Base-by-base conservation (phyloP, 495 filamentous ascomycete species). In the Daldinia caldariorum region DNA sequence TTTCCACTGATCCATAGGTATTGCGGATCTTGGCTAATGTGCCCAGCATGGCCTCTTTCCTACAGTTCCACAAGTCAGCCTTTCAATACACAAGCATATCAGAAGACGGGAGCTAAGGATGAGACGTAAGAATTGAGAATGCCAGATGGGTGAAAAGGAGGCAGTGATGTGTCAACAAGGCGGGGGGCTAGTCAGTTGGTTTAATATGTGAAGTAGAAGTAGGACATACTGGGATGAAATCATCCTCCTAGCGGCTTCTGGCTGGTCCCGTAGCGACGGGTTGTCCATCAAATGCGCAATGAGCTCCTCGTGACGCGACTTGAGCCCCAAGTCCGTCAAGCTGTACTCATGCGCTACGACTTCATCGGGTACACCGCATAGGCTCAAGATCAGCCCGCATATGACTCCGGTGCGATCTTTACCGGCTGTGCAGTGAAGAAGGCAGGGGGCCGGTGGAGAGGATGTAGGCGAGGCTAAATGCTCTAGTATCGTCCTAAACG, bases 331-430 rank as follows among this genome's bases (percentile, higher is more conserved):
- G 12, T 87, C 82, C 0, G 88, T 89, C 13, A 91, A 78, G 47
- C 80, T 80, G 74, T 91, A 92, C 74, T 91, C 89, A 43, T 85
- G 74, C 7, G 86, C 85, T 35, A 91, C 81, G n/a, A 79, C 63
- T 14, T 86, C 81, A 69, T 89, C 83, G 0, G 79, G 65, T 0
- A 88, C 83, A 26, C 87, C 87, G 54, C 83, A 88, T 9, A 91
- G 77, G 47, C 81, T 76, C 7, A 91, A 78, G 22, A 91, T 71
- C 8, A 91, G 65, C 22, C 87, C 89, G 61, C 83, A 82, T 45
- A 91, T 73, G 2, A 91, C 80, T 10, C 90, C 89, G 1, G 89
- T 92, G 45, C 89, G 79, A 75, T 89, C 87, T 71, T 89, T 89
- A 0, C 87, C 87, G 14, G 84, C 86, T 13, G 85, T 86, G 73